Conservation (phyloP, 306 rosid species). For the Dicorynia guianensis region DNA sequence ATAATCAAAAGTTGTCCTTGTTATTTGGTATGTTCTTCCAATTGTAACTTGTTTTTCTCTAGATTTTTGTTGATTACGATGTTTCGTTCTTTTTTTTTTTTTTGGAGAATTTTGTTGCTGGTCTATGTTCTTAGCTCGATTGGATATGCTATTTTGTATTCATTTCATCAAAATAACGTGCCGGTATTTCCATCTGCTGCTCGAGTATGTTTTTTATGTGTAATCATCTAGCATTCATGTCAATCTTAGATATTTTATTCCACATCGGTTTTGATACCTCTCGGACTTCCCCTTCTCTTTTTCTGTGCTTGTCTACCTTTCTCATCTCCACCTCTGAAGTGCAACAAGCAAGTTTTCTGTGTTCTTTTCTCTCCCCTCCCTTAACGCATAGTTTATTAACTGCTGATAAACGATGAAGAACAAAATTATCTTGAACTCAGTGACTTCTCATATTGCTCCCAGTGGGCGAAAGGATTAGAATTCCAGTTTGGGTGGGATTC, state of each 20-base stretch:
- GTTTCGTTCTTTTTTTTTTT: not conserved
- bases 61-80: not conserved
- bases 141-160: constrained; percentile 7
- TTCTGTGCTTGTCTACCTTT: too few relatives aligned
- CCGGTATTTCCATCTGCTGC: too few relatives aligned
- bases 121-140: not conserved
- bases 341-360: not conserved
- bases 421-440: too few relatives aligned
- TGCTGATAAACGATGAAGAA: too few relatives aligned
- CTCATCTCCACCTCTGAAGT: not conserved
- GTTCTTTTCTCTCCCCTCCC: not conserved
- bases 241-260: constrained; percentile 33
- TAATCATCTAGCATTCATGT: constrained; percentile 3
- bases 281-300: not conserved
- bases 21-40: not conserved
- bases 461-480: too few relatives aligned
- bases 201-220: constrained; percentile 9
- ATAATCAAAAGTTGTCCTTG: too few relatives aligned
- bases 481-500: too few relatives aligned
- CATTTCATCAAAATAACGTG: not conserved
- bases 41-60: not conserved
- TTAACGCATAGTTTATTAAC: not conserved
- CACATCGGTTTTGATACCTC: not conserved
- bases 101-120: too few relatives aligned
- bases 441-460: too few relatives aligned